Percentiles rank a stretch among this genome's conserved stretches.
Conservation (phyloP, 371 early-diverging fungal species). For the Mucor plumbeus region DNA sequence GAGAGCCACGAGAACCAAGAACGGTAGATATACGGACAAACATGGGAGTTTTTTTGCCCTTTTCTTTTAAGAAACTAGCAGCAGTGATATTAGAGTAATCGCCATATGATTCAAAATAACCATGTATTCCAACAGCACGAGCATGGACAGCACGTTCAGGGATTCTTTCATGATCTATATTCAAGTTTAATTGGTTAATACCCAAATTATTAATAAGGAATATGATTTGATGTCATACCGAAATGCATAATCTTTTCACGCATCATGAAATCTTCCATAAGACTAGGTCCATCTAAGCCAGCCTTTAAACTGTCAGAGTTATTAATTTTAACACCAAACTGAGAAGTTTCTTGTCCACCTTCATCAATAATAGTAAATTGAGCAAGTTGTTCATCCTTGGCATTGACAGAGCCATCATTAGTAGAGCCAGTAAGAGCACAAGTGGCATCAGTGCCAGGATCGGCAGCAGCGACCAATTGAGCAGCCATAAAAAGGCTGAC, state of each 20-base stretch:
- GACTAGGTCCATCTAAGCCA: constrained; percentile 52
- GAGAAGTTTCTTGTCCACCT: constrained; percentile 32
- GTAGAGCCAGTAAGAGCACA: constrained; percentile 8
- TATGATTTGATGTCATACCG: constrained; percentile 29
- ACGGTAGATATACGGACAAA: constrained; percentile 69
- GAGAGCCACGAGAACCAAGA: constrained; percentile 47
- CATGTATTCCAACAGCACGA: constrained; percentile 58
- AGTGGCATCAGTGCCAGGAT: neutral
- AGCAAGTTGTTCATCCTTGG: neutral
- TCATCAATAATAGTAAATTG: constrained; percentile 15
- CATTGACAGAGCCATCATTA: neutral
- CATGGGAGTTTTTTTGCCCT: constrained; percentile 53
- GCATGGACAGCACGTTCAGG: constrained; percentile 66
- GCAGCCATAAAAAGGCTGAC: constrained; percentile 3
- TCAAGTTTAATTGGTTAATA: no score
- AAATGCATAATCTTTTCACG: constrained; percentile 62
- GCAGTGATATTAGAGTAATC: constrained; percentile 52
- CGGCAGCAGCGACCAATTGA: constrained; percentile 1
- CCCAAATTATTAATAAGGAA: no score
- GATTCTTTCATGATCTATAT: constrained; percentile 46
- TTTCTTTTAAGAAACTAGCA: constrained; percentile 43
- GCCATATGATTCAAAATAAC: constrained; percentile 55
- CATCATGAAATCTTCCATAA: constrained; percentile 55
- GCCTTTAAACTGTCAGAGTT: constrained; percentile 43
- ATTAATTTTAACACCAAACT: constrained; percentile 36